Evolutionary conservation across 306 rosid species (phyloP).

Genomic region (Adenanthera pavonina): DNA sequence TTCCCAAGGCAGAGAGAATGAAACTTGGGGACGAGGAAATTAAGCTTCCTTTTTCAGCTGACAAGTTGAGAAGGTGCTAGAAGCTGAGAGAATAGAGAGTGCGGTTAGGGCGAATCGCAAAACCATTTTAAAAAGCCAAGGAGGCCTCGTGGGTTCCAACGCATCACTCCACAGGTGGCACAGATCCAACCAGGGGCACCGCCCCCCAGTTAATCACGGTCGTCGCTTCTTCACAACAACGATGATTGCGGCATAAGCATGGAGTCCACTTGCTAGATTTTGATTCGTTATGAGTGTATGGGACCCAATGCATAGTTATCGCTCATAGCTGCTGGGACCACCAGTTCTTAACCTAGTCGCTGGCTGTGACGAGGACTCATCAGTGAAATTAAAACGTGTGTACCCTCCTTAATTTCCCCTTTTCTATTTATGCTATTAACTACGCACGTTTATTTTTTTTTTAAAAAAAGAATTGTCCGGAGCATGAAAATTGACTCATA

Average conservation of each 20-base stretch:
- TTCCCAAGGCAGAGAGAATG: background rate
- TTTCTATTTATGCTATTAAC: background rate
- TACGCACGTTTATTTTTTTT: no score
- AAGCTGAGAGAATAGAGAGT: background rate
- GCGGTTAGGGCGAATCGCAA: background rate
- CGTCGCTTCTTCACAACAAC: background rate
- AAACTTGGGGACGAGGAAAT: no score
- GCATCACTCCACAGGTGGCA: conserved; percentile 43
- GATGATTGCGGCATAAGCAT: conserved; percentile 43
- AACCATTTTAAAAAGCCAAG: background rate
- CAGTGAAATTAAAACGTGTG: background rate
- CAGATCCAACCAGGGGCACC: background rate
- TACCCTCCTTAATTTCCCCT: background rate
- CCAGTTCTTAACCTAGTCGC: background rate
- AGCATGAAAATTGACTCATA: no score
- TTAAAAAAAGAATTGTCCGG: no score
- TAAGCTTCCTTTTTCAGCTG: background rate
- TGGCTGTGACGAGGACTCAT: background rate
- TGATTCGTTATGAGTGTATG: conserved; percentile 5
- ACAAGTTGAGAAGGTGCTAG: background rate
- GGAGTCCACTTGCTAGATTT: background rate
- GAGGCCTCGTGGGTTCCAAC: conserved; percentile 45
- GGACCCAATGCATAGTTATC: background rate
- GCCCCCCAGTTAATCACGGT: no score
- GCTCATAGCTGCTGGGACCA: background rate